These are phyloP conservation scores for Salix suchowensis DNA, from an alignment of 345 rosid genomes.

Conservation along the genomic window DNA sequence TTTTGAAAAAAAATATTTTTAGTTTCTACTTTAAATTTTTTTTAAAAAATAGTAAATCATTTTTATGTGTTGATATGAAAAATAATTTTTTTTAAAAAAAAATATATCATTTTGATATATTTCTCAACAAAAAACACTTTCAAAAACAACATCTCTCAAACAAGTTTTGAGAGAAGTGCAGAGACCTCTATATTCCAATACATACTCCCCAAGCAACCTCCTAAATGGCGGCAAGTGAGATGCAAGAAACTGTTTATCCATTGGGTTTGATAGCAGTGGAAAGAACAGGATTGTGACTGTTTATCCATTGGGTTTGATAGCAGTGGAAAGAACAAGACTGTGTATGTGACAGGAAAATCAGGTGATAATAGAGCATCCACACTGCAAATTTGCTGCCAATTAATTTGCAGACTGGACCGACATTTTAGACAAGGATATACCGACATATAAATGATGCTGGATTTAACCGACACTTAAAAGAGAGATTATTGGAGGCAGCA, in stretches of 20 bases:
- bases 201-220: neutral
- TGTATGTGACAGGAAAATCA: neutral
- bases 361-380: neutral
- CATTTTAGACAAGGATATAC: conserved; percentile 8
- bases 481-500: neutral
- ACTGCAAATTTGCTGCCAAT: neutral
- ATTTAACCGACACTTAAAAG: neutral
- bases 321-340: neutral
- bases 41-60: too few species aligned
- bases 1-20: too few species aligned
- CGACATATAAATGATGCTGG: neutral
- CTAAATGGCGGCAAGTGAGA: neutral
- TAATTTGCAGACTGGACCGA: neutral
- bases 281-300: neutral
- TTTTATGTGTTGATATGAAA: too few species aligned
- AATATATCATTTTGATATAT: too few species aligned
- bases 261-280: neutral
- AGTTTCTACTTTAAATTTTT: too few species aligned
- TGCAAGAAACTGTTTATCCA: neutral
- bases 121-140: too few species aligned
- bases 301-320: neutral
- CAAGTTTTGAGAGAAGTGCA: too few species aligned
- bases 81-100: too few species aligned
- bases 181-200: too few species aligned
- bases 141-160: too few species aligned